These are phyloP conservation scores for Neoboletus brunneissimus DNA, from an alignment of 768 basidiomycete species.

Conservation along the genomic window DNA sequence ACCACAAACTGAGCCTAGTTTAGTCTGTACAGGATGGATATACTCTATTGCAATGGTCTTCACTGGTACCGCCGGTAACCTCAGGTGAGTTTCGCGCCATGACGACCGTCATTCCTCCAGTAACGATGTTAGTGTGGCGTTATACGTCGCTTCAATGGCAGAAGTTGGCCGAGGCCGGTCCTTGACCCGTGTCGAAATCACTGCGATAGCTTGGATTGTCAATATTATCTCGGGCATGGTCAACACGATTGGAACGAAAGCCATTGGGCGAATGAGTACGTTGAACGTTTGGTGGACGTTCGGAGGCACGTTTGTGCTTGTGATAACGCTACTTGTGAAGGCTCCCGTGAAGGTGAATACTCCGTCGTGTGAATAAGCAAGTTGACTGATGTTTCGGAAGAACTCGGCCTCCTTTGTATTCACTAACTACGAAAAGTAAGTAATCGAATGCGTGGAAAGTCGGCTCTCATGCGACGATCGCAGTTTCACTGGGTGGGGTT, in stretches of 20 bases:
- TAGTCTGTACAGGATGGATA: conserved; percentile 52
- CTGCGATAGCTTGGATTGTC: conserved; percentile 55
- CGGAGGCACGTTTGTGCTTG: conserved; percentile 55
- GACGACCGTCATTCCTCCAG: not conserved
- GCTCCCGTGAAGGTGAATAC: conserved; percentile 47
- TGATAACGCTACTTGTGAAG: conserved; percentile 54
- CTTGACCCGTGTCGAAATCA: conserved; percentile 47
- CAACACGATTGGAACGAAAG: conserved; percentile 56
- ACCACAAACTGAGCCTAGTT: not conserved
- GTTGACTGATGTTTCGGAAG: conserved; percentile 27
- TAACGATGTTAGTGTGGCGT: conserved; percentile 38
- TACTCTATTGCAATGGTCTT: conserved; percentile 61
- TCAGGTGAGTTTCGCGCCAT: conserved; percentile 35
- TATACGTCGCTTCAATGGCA: conserved; percentile 53
- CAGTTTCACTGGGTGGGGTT: conserved; percentile 56
- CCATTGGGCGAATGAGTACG: conserved; percentile 52
- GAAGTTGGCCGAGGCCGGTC: conserved; percentile 47
- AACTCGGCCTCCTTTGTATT: conserved; percentile 54
- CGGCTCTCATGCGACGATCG: not conserved
- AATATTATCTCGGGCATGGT: conserved; percentile 53
- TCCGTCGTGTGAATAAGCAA: not conserved
- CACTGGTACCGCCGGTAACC: conserved; percentile 57
- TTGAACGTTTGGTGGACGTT: conserved; percentile 63
- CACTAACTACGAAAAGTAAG: conserved; percentile 54
- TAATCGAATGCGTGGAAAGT: not conserved